Conservation (phyloP, 192 early-diverging fungal species). For the Diversispora eburnea region DNA sequence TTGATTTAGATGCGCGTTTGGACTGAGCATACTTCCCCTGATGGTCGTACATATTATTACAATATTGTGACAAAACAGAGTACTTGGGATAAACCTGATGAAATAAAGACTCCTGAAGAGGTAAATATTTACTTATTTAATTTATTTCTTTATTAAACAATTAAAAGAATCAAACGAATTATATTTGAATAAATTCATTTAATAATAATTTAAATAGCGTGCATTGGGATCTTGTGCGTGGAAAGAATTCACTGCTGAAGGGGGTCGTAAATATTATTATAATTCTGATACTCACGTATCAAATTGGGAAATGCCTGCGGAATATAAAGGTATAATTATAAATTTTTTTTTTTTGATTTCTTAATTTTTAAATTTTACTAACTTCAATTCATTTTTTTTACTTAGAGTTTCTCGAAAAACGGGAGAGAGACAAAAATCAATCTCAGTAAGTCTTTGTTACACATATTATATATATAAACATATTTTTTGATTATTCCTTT, state of each 20-base stretch:
- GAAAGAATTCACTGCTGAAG: constrained; percentile 81
- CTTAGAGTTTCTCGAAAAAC: constrained; percentile 38
- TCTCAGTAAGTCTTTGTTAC: neutral
- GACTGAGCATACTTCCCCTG: constrained; percentile 73
- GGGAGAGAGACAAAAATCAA: constrained; percentile 36
- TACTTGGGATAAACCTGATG: constrained; percentile 94
- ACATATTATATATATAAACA: neutral
- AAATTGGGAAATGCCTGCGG: constrained; percentile 82
- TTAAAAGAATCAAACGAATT: neutral
- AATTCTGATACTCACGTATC: constrained; percentile 74
- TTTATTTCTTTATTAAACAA: neutral
- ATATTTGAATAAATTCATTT: neutral
- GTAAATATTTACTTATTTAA: constrained; percentile 22
- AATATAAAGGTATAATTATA: constrained; percentile 50
- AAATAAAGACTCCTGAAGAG: constrained; percentile 77
- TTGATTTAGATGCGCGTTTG: constrained; percentile 42
- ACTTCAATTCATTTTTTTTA: neutral
- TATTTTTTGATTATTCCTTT: neutral
- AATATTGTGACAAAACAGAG: constrained; percentile 73
- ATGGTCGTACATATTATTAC: constrained; percentile 85
- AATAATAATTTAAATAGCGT: constrained; percentile 32
- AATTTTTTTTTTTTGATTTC: neutral
- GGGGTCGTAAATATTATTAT: constrained; percentile 83
- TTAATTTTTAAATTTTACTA: neutral
- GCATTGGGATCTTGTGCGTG: constrained; percentile 63